Percentiles rank a stretch among this genome's conserved stretches.
These are phyloP conservation scores for Cadophora sp. DNA, from an alignment of 2,329 filamentous ascomycete species.

Conservation along the genomic window DNA sequence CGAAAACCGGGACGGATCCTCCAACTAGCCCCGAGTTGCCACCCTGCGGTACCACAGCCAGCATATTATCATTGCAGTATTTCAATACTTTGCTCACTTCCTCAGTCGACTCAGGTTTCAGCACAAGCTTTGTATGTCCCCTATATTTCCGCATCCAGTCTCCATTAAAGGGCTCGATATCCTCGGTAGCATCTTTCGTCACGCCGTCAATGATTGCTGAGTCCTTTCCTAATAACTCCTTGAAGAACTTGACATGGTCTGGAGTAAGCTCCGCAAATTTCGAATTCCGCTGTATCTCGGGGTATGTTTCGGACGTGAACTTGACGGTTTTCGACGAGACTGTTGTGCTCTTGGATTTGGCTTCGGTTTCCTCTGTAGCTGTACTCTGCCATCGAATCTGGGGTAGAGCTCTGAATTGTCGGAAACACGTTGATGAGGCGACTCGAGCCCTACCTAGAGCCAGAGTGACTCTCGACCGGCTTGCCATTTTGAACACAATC, in stretches of 20 bases:
- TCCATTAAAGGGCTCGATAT: constrained; percentile 90
- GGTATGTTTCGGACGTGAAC: constrained; percentile 87
- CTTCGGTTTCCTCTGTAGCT: constrained; percentile 41
- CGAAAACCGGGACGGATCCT: constrained; percentile 94
- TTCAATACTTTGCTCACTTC: constrained; percentile 90
- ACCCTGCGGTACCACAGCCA: constrained; percentile 96
- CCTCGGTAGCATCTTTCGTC: constrained; percentile 74
- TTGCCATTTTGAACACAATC: constrained; percentile 37
- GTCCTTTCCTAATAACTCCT: constrained; percentile 76
- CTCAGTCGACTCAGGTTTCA: constrained; percentile 84
- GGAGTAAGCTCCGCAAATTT: constrained; percentile 76
- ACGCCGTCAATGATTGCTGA: constrained; percentile 87
- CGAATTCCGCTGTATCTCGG: constrained; percentile 78
- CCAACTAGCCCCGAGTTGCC: constrained; percentile 97
- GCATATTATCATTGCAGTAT: constrained; percentile 92
- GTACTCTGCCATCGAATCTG: constrained; percentile 44
- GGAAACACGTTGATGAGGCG: constrained; percentile 24
- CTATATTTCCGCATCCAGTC: constrained; percentile 99
- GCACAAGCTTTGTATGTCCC: constrained; percentile 84
- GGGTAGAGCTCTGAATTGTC: constrained; percentile 33
- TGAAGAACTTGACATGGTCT: constrained; percentile 85
- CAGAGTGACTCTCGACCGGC: constrained; percentile 38
- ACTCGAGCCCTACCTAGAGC: constrained; percentile 40
- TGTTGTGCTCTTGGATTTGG: constrained; percentile 40
- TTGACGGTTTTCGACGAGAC: constrained; percentile 58